Evolutionary conservation across 2,329 filamentous ascomycete species (phyloP).

Genomic region (Aureobasidium melanogenum): DNA sequence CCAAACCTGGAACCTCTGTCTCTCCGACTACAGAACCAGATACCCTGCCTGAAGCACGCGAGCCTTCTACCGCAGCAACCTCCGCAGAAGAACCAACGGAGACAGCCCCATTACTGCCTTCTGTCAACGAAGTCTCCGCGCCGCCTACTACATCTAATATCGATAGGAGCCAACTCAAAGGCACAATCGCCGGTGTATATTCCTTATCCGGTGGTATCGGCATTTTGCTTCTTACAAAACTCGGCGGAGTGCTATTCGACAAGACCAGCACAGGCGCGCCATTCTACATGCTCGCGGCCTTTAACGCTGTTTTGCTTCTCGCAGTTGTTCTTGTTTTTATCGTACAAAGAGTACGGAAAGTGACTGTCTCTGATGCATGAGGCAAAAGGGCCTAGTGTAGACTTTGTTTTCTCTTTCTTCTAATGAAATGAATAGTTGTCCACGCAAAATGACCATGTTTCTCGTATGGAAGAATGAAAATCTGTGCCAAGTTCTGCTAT

Average conservation of each 20-base stretch:
- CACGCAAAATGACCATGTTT: too few species aligned
- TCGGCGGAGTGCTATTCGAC: slow-evolving; percentile 84
- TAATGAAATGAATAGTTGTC: too few species aligned
- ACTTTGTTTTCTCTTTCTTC: too few species aligned
- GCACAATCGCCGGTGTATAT: slow-evolving; percentile 90
- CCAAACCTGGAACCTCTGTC: neutral
- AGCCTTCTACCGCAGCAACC: neutral
- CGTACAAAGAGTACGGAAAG: neutral
- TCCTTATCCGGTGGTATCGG: slow-evolving; percentile 83
- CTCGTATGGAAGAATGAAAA: too few species aligned
- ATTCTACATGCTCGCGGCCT: slow-evolving; percentile 88
- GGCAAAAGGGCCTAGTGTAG: too few species aligned
- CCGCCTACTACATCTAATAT: neutral
- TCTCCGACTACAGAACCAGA: neutral
- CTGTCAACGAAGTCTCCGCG: neutral
- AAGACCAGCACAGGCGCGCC: slow-evolving; percentile 63
- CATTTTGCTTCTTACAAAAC: slow-evolving; percentile 83
- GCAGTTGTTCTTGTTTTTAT: slow-evolving; percentile 19
- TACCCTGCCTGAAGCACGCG: neutral
- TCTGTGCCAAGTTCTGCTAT: too few species aligned
- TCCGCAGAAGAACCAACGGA: neutral
- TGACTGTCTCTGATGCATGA: neutral
- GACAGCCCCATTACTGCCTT: slow-evolving; percentile 7
- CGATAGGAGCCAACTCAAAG: slow-evolving; percentile 58
- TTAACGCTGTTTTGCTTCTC: slow-evolving; percentile 66